Percentiles rank a stretch among this genome's conserved stretches.
These are phyloP conservation scores for Irpex sp. DNA, from an alignment of 1,284 basidiomycete species.

Conservation along the genomic window DNA sequence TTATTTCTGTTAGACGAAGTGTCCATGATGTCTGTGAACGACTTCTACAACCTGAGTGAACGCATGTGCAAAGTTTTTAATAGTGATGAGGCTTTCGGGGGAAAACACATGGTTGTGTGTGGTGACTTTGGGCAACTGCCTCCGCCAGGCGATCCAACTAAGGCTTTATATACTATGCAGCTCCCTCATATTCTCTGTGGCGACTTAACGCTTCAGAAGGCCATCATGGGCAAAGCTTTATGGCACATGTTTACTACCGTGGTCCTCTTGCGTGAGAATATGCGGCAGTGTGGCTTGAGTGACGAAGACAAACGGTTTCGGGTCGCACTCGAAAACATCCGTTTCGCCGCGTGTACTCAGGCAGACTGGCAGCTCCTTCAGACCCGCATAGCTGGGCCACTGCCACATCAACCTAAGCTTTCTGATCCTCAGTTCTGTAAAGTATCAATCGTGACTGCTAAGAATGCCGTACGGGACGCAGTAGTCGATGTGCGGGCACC, in stretches of 20 bases:
- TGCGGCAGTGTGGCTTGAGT: constrained; percentile 25
- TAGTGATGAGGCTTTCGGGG: background rate
- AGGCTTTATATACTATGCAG: background rate
- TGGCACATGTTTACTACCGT: constrained; percentile 32
- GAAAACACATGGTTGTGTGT: background rate
- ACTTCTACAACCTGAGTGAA: constrained; percentile 1
- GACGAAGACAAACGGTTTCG: background rate
- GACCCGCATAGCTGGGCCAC: background rate
- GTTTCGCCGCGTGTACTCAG: background rate
- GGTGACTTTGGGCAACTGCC: background rate
- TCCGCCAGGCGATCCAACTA: background rate
- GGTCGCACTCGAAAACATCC: background rate
- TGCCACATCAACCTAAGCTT: background rate
- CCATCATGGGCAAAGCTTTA: constrained; percentile 30
- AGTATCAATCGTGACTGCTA: background rate
- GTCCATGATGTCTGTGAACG: background rate
- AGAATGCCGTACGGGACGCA: background rate
- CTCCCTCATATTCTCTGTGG: too few relatives aligned
- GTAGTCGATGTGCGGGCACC: background rate
- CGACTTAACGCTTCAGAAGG: background rate
- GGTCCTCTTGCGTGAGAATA: constrained; percentile 32
- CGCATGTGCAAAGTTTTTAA: constrained; percentile 18
- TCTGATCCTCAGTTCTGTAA: background rate
- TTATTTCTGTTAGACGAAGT: background rate
- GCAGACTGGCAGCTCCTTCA: background rate